Evolutionary conservation across 78 protist genomes (phyloP).

Genomic region (Monosiga brevicollis): DNA sequence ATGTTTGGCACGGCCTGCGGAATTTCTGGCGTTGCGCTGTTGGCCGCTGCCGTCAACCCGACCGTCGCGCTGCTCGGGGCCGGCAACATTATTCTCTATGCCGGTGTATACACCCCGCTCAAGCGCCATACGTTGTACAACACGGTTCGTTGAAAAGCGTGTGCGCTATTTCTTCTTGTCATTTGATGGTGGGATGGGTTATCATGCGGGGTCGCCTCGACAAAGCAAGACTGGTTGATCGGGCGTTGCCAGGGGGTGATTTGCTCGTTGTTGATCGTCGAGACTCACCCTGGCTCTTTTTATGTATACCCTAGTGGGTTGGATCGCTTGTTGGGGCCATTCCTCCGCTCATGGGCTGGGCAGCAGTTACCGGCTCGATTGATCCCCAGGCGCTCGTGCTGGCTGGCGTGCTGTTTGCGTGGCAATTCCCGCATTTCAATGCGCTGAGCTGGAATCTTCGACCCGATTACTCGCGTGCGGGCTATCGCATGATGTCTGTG

Average conservation of each 20-base stretch:
- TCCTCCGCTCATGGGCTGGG: slow-evolving; percentile 90
- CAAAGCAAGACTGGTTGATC: no score
- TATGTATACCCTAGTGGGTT: slow-evolving; percentile 59
- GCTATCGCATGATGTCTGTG: slow-evolving; percentile 58
- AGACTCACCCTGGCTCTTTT: no score
- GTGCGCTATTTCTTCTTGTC: no score
- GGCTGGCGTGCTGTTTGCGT: slow-evolving; percentile 49
- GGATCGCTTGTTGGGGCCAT: slow-evolving; percentile 90
- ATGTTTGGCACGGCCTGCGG: background rate
- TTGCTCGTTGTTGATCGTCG: no score
- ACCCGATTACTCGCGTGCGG: slow-evolving; percentile 21
- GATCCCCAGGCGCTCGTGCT: slow-evolving; percentile 18
- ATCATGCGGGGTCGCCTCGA: no score
- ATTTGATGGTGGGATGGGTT: no score
- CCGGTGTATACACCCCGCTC: slow-evolving; percentile 74
- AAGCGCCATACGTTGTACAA: slow-evolving; percentile 56
- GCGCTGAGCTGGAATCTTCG: slow-evolving; percentile 64
- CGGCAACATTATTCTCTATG: slow-evolving; percentile 62
- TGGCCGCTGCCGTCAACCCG: slow-evolving; percentile 22
- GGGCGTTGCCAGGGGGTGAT: no score
- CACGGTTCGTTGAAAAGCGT: slow-evolving; percentile 48
- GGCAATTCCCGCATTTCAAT: slow-evolving; percentile 91
- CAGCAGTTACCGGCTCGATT: slow-evolving; percentile 29
- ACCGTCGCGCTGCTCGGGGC: slow-evolving; percentile 59
- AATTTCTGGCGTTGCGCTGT: slow-evolving; percentile 12